These are phyloP conservation scores for Cucumis cinereus DNA, from an alignment of 306 rosid genomes.

Conservation along the genomic window DNA sequence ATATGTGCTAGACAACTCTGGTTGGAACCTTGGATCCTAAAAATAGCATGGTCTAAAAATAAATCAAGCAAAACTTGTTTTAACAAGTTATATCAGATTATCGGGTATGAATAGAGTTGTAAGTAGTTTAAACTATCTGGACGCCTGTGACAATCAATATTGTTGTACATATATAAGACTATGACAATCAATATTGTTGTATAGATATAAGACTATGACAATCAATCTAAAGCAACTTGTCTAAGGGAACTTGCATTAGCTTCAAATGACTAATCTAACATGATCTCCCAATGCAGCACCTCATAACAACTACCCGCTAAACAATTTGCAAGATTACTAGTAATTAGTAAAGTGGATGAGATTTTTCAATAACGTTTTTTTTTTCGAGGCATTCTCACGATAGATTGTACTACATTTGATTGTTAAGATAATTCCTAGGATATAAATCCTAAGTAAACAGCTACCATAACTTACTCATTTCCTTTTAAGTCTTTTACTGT, in stretches of 20 bases:
- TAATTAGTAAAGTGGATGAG: not conserved
- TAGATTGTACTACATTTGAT: not conserved
- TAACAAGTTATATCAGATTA: not conserved
- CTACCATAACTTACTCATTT: not conserved
- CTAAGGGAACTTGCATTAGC: not conserved
- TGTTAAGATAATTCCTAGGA: not conserved
- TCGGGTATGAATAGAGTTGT: not conserved
- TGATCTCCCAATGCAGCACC: not conserved
- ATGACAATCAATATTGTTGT: not conserved
- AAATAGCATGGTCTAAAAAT: slow-evolving; percentile 2
- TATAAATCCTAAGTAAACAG: not conserved
- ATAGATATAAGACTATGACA: not conserved
- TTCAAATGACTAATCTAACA: not conserved
- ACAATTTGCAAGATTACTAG: not conserved
- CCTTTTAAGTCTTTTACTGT: not conserved
- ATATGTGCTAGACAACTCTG: slow-evolving; percentile 26
- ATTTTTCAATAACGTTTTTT: not conserved
- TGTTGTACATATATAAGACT: not conserved
- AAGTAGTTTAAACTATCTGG: not conserved
- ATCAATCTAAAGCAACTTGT: not conserved
- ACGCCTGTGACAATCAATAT: not conserved
- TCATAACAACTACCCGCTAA: not conserved
- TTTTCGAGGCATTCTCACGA: not conserved
- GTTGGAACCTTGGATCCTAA: slow-evolving; percentile 40
- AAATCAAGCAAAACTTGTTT: not conserved